phyloP scores from a whole-genome alignment of 768 basidiomycete genomes.

The Agrocybe pediades region DNA sequence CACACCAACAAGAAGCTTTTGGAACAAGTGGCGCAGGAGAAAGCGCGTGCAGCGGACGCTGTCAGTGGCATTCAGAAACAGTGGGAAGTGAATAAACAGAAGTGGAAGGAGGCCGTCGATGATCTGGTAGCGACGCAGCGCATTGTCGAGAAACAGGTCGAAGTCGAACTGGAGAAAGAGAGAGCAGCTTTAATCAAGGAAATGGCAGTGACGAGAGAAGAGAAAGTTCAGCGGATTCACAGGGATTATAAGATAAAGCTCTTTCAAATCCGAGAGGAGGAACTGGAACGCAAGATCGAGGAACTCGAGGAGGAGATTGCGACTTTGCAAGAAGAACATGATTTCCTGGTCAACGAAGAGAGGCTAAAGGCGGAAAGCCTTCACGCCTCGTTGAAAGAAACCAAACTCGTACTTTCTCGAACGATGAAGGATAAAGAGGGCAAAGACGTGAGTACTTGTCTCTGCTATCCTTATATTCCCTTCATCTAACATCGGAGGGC shows the following conservation, averaged over 20 bases:
- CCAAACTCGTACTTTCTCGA: slow-evolving; percentile 37
- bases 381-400: slow-evolving; percentile 38
- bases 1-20: slow-evolving; percentile 57
- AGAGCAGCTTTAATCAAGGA: slow-evolving; percentile 51
- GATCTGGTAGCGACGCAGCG: slow-evolving; percentile 63
- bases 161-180: slow-evolving; percentile 55
- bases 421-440: slow-evolving; percentile 46
- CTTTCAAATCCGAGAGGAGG: slow-evolving; percentile 65
- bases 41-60: slow-evolving; percentile 40
- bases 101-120: slow-evolving; percentile 67
- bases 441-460: slow-evolving; percentile 39
- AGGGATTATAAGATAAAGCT: slow-evolving; percentile 69
- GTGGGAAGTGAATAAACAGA: slow-evolving; percentile 52
- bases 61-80: slow-evolving; percentile 46
- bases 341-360: slow-evolving; percentile 49
- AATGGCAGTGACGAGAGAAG: slow-evolving; percentile 53
- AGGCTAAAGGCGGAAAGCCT: slow-evolving; percentile 35
- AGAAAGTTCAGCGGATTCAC: slow-evolving; percentile 60
- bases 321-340: slow-evolving; percentile 40
- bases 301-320: slow-evolving; percentile 51
- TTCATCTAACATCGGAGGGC: slow-evolving; percentile 4
- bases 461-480: background rate
- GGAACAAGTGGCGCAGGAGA: slow-evolving; percentile 47
- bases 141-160: slow-evolving; percentile 61
- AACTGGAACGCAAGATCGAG: slow-evolving; percentile 54